Evolutionary conservation across 108 stramenopile species (phyloP).

Genomic region (Skeletonema tropicum): DNA sequence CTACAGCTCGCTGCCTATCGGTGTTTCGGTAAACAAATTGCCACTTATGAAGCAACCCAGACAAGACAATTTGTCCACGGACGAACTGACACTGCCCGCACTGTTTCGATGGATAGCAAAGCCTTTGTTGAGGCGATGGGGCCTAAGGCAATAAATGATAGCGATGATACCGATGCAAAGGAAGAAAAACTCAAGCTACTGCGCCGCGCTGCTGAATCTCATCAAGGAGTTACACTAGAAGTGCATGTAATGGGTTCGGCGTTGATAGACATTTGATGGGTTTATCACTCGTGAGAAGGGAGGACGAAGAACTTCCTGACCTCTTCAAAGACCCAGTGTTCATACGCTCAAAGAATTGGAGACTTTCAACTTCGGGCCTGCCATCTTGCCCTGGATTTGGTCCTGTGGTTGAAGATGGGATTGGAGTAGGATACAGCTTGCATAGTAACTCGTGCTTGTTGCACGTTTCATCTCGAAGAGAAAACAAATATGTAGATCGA

Average conservation of each 20-base stretch:
- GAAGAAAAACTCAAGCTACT: not conserved
- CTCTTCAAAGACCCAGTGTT: slow-evolving; percentile 70
- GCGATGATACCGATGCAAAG: slow-evolving; percentile 19
- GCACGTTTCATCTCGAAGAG: slow-evolving; percentile 61
- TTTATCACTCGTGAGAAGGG: slow-evolving; percentile 52
- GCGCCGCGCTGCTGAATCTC: not conserved
- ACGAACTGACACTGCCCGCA: slow-evolving; percentile 68
- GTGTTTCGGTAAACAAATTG: slow-evolving; percentile 55
- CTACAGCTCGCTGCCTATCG: slow-evolving; percentile 76
- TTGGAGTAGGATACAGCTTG: slow-evolving; percentile 76
- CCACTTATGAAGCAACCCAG: slow-evolving; percentile 74
- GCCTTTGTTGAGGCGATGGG: slow-evolving; percentile 53
- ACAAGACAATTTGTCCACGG: slow-evolving; percentile 61
- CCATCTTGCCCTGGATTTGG: slow-evolving; percentile 76
- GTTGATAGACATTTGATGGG: slow-evolving; percentile 80
- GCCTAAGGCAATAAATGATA: slow-evolving; percentile 26
- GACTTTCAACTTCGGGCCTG: slow-evolving; percentile 69
- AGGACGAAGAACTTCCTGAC: slow-evolving; percentile 52
- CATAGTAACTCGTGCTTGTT: slow-evolving; percentile 60
- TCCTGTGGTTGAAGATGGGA: slow-evolving; percentile 79
- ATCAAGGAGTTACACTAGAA: not conserved
- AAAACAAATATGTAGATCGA: slow-evolving; percentile 53
- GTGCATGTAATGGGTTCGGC: slow-evolving; percentile 48
- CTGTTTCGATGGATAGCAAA: slow-evolving; percentile 47
- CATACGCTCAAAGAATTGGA: slow-evolving; percentile 70